These are phyloP conservation scores for Aspergillus pseudoviridinutans DNA, from an alignment of 2,329 filamentous ascomycete genomes.

Conservation along the genomic window DNA sequence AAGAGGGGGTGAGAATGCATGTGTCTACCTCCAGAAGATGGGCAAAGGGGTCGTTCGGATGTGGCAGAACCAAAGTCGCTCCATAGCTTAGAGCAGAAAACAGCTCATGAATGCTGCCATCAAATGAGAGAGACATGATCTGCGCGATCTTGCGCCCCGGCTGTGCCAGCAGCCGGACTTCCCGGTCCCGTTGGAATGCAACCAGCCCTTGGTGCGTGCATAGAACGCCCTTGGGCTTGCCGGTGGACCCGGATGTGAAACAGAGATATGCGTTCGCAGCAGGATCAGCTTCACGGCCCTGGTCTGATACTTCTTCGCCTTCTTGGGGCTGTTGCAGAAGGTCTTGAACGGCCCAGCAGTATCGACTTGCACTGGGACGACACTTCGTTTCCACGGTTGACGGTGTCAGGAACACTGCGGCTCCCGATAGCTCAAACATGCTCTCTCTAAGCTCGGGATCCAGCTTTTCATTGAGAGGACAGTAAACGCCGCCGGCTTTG, in stretches of 20 bases:
- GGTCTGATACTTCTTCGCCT: not conserved
- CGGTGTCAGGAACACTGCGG: not conserved
- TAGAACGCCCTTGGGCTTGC: constrained; percentile 7
- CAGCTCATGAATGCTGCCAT: constrained; percentile 43
- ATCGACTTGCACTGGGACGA: not conserved
- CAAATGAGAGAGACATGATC: constrained; percentile 43
- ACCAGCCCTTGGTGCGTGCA: constrained; percentile 35
- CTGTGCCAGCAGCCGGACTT: constrained; percentile 31
- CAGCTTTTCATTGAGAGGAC: constrained; percentile 19
- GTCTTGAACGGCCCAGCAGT: not conserved
- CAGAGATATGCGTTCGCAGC: constrained; percentile 35
- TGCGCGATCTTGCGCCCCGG: constrained; percentile 37
- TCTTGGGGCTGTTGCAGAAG: not conserved
- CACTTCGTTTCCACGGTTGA: not conserved
- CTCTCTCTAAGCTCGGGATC: not conserved
- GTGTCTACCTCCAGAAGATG: constrained; percentile 28
- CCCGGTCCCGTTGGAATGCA: constrained; percentile 30
- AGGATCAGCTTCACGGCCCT: not conserved
- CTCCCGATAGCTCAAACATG: not conserved
- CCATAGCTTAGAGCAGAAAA: constrained; percentile 41
- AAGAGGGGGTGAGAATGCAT: constrained; percentile 39
- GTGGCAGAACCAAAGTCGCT: constrained; percentile 34
- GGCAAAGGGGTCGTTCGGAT: constrained; percentile 22
- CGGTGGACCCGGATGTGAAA: constrained; percentile 41
- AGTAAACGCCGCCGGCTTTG: constrained; percentile 7